Percentiles rank a stretch among this genome's conserved stretches.
Evolutionary conservation across 1,284 basidiomycete species (phyloP).

Genomic region (Rhizoctonia solani): DNA sequence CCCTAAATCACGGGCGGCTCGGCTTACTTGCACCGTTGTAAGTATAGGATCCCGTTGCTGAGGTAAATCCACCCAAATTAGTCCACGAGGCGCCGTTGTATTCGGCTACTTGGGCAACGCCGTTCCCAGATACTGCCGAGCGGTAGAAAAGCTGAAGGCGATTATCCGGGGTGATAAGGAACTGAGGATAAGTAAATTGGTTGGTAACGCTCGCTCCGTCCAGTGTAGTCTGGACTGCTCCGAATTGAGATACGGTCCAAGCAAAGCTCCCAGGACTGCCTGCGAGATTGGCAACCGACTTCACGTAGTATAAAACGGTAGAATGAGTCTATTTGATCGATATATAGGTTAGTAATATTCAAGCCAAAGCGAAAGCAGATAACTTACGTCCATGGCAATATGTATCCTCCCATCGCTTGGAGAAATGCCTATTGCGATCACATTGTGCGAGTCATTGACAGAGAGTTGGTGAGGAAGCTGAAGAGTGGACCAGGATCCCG

Average conservation of each 20-base stretch:
- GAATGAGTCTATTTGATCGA: conserved; percentile 10
- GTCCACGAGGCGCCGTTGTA: conserved; percentile 35
- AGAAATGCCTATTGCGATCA: conserved; percentile 37
- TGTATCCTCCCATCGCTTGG: conserved; percentile 37
- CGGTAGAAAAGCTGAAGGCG: conserved; percentile 37
- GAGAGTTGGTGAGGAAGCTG: conserved; percentile 36
- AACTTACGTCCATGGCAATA: conserved; percentile 37
- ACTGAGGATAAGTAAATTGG: conserved; percentile 38
- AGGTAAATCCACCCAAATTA: conserved; percentile 36
- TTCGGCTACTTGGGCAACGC: conserved; percentile 31
- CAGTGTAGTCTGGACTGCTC: conserved; percentile 30
- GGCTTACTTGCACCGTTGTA: conserved; percentile 34
- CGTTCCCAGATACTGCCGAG: conserved; percentile 33
- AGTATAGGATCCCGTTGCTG: conserved; percentile 37
- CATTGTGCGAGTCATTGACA: conserved; percentile 37
- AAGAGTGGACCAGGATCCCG: conserved; percentile 33
- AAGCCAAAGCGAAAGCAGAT: background rate
- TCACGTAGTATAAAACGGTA: conserved; percentile 32
- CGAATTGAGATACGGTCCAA: conserved; percentile 36
- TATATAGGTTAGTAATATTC: background rate
- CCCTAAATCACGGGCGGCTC: background rate
- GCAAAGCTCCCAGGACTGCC: conserved; percentile 22
- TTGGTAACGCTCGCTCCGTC: conserved; percentile 34
- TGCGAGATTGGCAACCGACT: conserved; percentile 34
- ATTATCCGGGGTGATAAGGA: conserved; percentile 36